These are phyloP conservation scores for Fusarium foetens DNA, from an alignment of 2,329 filamentous ascomycete species.

Conservation along the genomic window DNA sequence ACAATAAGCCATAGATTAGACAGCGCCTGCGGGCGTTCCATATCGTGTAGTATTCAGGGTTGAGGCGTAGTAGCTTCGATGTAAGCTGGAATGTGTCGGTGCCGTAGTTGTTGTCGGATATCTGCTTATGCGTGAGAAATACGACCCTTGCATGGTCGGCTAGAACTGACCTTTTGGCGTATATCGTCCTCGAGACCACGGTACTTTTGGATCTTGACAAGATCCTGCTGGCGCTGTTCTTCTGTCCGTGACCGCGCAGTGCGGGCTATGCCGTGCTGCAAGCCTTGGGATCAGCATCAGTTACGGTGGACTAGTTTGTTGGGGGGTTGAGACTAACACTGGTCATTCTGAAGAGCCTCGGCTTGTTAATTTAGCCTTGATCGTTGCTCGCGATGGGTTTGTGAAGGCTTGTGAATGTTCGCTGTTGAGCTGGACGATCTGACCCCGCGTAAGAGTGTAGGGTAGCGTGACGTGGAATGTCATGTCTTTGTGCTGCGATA, in stretches of 20 bases:
- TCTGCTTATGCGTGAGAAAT: conserved; percentile 41
- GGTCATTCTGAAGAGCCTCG: conserved; percentile 31
- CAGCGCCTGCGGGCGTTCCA: conserved; percentile 87
- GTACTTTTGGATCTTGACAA: conserved; percentile 80
- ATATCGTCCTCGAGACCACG: conserved; percentile 75
- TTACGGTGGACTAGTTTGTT: conserved; percentile 10
- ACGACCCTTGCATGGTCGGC: neutral
- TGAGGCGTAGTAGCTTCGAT: conserved; percentile 77
- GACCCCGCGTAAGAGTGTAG: conserved; percentile 19
- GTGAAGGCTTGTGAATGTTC: conserved; percentile 7
- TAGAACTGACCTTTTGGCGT: conserved; percentile 66
- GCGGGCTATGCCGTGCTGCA: conserved; percentile 85
- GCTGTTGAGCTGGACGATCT: neutral
- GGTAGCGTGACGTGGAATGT: conserved; percentile 11
- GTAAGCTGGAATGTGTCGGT: conserved; percentile 72
- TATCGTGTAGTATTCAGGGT: conserved; percentile 90
- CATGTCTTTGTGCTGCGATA: neutral
- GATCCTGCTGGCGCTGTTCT: conserved; percentile 76
- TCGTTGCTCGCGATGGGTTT: neutral
- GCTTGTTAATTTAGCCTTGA: neutral
- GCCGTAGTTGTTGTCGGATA: conserved; percentile 59
- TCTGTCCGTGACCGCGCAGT: conserved; percentile 70
- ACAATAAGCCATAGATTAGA: conserved; percentile 69
- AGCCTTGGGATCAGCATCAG: conserved; percentile 42
- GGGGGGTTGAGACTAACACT: conserved; percentile 31